Percentiles rank a stretch among this genome's conserved stretches.
phyloP scores from a whole-genome alignment of 2,329 filamentous ascomycete genomes.

The Colletotrichum filicis region DNA sequence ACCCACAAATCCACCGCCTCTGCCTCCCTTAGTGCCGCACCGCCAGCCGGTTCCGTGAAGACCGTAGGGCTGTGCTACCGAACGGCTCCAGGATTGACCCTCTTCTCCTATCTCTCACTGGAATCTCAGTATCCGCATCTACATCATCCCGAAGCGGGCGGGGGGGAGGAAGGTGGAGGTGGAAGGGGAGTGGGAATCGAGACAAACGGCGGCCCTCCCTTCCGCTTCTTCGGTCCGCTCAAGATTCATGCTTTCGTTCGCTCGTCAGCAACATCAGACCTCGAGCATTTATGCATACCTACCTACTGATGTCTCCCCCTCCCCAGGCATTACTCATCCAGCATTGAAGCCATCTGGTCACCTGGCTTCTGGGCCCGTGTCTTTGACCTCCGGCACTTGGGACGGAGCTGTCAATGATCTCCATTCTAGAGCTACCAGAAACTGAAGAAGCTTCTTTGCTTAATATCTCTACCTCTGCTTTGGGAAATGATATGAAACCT shows the following conservation, averaged over 20 bases:
- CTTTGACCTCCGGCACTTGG: slow-evolving; percentile 7
- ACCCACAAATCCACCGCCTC: neutral
- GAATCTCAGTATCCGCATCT: neutral
- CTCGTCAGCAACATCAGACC: slow-evolving; percentile 7
- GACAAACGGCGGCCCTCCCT: slow-evolving; percentile 8
- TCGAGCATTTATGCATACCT: slow-evolving; percentile 4
- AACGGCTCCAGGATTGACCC: neutral
- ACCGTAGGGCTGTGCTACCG: slow-evolving; percentile 19
- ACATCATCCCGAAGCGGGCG: slow-evolving; percentile 1
- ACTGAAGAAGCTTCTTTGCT: neutral
- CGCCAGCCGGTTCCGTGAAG: neutral
- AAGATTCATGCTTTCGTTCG: neutral
- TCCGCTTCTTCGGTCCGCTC: neutral
- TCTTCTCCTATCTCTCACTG: neutral
- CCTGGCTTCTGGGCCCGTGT: neutral
- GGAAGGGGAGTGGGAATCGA: neutral
- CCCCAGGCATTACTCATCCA: neutral
- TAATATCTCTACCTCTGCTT: neutral
- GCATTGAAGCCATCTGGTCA: neutral
- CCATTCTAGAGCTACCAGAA: neutral
- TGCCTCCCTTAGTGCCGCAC: slow-evolving; percentile 4
- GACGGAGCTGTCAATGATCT: neutral
- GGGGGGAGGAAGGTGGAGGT: too few relatives aligned
- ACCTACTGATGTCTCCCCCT: neutral
- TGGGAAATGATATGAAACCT: slow-evolving; percentile 1